A percentile compares a stretch with the other conserved stretches of the same genome.
Evolutionary conservation across 441 rosid genomes (phyloP).

Genomic region (Pelargonium cotyledonis): DNA sequence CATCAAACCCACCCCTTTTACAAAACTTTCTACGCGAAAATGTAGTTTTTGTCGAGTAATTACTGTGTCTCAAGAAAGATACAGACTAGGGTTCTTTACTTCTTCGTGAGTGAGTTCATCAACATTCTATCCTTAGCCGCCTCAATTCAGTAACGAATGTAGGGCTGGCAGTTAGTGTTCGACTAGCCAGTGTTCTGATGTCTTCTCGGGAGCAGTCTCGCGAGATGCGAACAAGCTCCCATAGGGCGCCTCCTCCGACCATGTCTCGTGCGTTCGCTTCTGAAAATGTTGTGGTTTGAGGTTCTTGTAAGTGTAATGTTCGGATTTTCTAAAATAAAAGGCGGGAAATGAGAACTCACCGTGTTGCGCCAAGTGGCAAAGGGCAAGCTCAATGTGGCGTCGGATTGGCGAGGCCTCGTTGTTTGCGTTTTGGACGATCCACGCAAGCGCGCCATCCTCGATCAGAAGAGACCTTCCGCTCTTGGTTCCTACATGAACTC

Average conservation of each 20-base stretch:
- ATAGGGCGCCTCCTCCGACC: slow-evolving; percentile 87
- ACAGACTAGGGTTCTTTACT: too few species aligned
- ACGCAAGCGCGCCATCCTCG: slow-evolving; percentile 89
- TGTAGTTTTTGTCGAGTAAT: too few species aligned
- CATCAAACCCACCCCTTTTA: too few species aligned
- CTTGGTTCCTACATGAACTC: slow-evolving; percentile 51
- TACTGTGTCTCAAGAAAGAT: neutral
- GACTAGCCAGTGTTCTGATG: slow-evolving; percentile 74
- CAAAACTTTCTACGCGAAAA: too few species aligned
- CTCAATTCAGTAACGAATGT: slow-evolving; percentile 61
- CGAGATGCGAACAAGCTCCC: slow-evolving; percentile 89
- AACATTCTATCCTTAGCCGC: slow-evolving; percentile 51
- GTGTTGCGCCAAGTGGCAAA: slow-evolving; percentile 95
- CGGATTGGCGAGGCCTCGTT: slow-evolving; percentile 74
- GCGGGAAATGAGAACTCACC: slow-evolving; percentile 36
- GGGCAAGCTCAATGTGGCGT: slow-evolving; percentile 91
- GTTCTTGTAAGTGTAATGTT: neutral
- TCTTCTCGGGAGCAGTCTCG: slow-evolving; percentile 90
- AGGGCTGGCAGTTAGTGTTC: slow-evolving; percentile 65
- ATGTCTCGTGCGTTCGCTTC: slow-evolving; percentile 90
- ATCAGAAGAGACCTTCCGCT: slow-evolving; percentile 78
- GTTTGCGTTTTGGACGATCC: slow-evolving; percentile 90
- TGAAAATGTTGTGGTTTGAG: slow-evolving; percentile 23
- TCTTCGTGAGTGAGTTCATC: slow-evolving; percentile 14
- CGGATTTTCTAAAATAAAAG: neutral